These are phyloP conservation scores for Pythium biforme DNA, from an alignment of 352 stramenopile species.

Conservation along the genomic window DNA sequence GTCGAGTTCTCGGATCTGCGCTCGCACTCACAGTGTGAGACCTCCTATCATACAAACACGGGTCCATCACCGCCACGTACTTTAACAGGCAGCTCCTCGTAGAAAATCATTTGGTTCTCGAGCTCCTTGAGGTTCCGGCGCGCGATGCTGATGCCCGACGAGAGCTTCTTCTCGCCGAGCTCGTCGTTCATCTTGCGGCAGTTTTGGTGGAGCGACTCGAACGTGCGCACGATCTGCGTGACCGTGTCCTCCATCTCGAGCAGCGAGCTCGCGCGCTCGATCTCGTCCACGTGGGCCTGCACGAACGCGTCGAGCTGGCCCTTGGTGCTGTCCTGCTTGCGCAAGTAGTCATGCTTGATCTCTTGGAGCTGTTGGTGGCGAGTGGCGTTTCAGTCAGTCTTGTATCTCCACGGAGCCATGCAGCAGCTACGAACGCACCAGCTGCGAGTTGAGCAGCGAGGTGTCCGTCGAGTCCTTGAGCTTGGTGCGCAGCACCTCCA, in stretches of 20 bases:
- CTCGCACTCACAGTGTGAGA: neutral
- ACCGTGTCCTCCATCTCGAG: constrained; percentile 72
- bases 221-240: constrained; percentile 55
- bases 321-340: constrained; percentile 74
- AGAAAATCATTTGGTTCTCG: constrained; percentile 80
- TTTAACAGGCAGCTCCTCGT: constrained; percentile 71
- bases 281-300: constrained; percentile 80
- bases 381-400: neutral
- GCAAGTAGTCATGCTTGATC: constrained; percentile 80
- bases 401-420: neutral
- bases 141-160: constrained; percentile 76
- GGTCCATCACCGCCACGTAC: constrained; percentile 31
- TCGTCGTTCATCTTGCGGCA: constrained; percentile 85
- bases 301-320: constrained; percentile 70
- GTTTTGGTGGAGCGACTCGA: constrained; percentile 52
- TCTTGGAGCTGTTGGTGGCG: constrained; percentile 51
- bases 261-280: constrained; percentile 72
- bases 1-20: constrained; percentile 36
- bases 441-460: constrained; percentile 79
- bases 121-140: constrained; percentile 79
- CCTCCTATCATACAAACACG: no score
- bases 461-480: constrained; percentile 82
- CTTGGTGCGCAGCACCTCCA: constrained; percentile 78
- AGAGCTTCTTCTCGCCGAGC: constrained; percentile 77
- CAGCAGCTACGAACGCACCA: constrained; percentile 31